These are phyloP conservation scores for Cladorrhinum sp. DNA, from an alignment of 2,329 filamentous ascomycete genomes.

Conservation along the genomic window DNA sequence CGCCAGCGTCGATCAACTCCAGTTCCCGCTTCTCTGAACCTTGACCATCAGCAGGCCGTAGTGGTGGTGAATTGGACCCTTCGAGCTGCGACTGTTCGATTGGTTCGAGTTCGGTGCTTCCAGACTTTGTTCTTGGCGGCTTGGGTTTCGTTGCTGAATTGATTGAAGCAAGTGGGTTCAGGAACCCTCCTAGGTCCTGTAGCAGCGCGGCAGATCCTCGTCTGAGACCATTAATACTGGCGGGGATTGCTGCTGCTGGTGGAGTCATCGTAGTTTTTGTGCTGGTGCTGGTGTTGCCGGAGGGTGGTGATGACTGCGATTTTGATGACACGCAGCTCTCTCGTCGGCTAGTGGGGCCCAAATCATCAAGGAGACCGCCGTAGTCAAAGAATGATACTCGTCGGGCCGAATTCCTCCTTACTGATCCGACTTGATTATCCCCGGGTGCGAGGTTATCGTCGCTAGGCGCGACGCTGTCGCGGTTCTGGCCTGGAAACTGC, in stretches of 20 bases:
- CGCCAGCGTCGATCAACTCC: constrained; percentile 19
- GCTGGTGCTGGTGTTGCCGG: constrained; percentile 35
- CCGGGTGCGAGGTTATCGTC: constrained; percentile 42
- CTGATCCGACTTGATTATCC: constrained; percentile 29
- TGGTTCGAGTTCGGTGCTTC: constrained; percentile 9
- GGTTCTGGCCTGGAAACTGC: constrained; percentile 43
- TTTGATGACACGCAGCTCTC: constrained; percentile 43
- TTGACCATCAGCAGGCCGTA: not conserved
- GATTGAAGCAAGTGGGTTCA: constrained; percentile 41
- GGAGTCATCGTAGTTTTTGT: not conserved
- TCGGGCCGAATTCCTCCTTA: constrained; percentile 42
- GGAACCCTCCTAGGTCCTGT: constrained; percentile 55
- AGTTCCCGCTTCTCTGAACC: constrained; percentile 2
- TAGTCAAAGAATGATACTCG: constrained; percentile 82
- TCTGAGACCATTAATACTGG: constrained; percentile 44
- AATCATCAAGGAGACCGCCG: constrained; percentile 65
- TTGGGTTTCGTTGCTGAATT: constrained; percentile 1
- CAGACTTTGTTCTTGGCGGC: constrained; percentile 2
- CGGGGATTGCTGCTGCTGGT: constrained; percentile 40
- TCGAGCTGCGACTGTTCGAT: constrained; percentile 8
- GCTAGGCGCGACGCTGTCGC: constrained; percentile 32
- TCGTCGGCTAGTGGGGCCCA: constrained; percentile 31
- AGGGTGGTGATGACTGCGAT: constrained; percentile 26
- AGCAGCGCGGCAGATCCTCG: constrained; percentile 57
- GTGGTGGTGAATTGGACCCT: constrained; percentile 8